Conservation (phyloP, 2,329 filamentous ascomycete species). For the Aureobasidium sp. region DNA sequence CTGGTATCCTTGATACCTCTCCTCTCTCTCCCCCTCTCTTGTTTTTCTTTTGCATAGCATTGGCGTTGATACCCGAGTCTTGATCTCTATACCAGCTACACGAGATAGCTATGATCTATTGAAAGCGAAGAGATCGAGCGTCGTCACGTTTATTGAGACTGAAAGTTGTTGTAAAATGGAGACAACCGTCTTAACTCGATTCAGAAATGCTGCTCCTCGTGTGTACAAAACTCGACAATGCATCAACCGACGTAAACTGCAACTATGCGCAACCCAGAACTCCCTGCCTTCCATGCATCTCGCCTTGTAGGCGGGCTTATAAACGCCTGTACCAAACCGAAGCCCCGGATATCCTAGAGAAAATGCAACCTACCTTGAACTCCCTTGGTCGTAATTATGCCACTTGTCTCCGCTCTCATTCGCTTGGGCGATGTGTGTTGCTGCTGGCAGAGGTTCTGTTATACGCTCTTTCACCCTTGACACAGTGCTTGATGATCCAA, state of each 20-base stretch:
- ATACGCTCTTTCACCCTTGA: conserved; percentile 37
- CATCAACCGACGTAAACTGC: not conserved
- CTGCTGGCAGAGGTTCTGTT: conserved; percentile 33
- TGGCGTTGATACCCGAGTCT: not conserved
- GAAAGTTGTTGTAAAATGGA: not conserved
- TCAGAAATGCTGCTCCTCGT: not conserved
- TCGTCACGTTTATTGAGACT: not conserved
- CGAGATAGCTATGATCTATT: not conserved
- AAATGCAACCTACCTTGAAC: conserved; percentile 9
- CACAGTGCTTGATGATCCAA: conserved; percentile 19
- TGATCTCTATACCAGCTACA: not conserved
- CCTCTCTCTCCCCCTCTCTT: not conserved
- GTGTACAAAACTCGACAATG: not conserved
- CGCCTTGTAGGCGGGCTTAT: not conserved
- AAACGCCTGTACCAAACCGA: not conserved
- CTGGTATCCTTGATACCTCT: not conserved
- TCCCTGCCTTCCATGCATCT: not conserved
- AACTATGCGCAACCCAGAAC: not conserved
- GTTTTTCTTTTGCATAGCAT: conserved; percentile 12
- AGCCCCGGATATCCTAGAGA: not conserved
- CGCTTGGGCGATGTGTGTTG: conserved; percentile 20
- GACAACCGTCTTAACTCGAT: not conserved
- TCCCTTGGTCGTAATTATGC: not conserved
- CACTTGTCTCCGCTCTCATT: not conserved
- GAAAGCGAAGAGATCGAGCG: not conserved